Evolutionary conservation across 371 early-diverging fungal genomes (phyloP), one percentile per base, ranked within the genome.

Genomic region (Mortierella sp.): DNA sequence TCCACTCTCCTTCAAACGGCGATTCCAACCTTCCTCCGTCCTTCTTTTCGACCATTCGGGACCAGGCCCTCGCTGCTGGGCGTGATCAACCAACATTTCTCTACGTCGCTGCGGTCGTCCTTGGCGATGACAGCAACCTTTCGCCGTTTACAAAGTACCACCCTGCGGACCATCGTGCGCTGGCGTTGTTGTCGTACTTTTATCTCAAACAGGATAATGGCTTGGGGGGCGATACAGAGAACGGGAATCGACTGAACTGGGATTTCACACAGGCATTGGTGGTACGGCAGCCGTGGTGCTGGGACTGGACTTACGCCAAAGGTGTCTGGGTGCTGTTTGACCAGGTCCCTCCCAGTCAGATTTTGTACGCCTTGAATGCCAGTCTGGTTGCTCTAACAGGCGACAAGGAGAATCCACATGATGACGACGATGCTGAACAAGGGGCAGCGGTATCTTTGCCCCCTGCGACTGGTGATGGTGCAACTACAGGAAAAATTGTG

Each of bases 311-410:
- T 9, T 71, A 81, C n/a, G 75, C 89, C 16, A 89, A 93, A 67
- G 92, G 91, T 2, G 74, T 93, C 24, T 92, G 93, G 90, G 74
- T 93, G 5, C 77, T 91, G 37, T 91, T 87, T 71, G 90, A 91
- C 64, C 93, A 94, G 50, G 93, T 97, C 26, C 93, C 94, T 4
- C 77, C 86, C 6, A 91, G 92, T 59, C 95, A 96, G 74, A 82
- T 94, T n/a, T 81, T 96, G 26, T 91, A 93, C 84, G 93, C 95
- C 0, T 86, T 96, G 34, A 96, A 96, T 81, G 96, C 94, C 2
- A 91, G 90, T 51, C 57, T 96, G 3, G 96, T 97, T 1, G 96
- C 92, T 0, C 79, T 96, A 11, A 89, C 95, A 11, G 92, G 91
- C 2, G 92, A 93, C 74, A 85, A 81, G 72, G 79, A 76, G 37